These are phyloP conservation scores for Linanthus parryae DNA, from an alignment of 148 eudicot genomes.

Conservation along the genomic window DNA sequence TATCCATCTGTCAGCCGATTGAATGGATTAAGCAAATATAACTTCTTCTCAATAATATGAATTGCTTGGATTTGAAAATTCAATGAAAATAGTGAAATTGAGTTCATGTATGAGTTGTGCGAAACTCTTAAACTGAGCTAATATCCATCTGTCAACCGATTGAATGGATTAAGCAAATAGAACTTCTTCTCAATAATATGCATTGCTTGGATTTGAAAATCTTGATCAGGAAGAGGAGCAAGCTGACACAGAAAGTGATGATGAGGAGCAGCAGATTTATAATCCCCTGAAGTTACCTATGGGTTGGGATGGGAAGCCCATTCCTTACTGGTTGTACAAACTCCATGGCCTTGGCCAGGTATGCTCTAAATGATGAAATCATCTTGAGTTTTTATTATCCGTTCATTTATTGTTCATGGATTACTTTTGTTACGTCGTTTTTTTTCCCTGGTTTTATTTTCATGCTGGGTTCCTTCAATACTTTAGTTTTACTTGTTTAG, in stretches of 20 bases:
- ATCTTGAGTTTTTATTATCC: no score
- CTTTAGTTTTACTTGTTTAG: no score
- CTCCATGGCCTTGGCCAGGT: slow-evolving; percentile 99
- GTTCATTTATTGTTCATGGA: not conserved
- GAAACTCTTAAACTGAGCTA: no score
- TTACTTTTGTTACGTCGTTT: not conserved
- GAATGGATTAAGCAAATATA: not conserved
- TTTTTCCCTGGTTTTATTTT: not conserved
- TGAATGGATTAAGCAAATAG: not conserved
- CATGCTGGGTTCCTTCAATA: no score
- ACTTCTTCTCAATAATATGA: not conserved
- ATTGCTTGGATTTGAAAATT: slow-evolving; percentile 15
- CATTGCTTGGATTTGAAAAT: slow-evolving; percentile 15
- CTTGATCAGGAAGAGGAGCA: slow-evolving; percentile 71
- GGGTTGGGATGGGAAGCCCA: slow-evolving; percentile 99
- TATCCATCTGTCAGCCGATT: not conserved
- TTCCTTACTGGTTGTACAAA: slow-evolving; percentile 96
- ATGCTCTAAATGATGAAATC: slow-evolving; percentile 9
- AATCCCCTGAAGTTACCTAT: slow-evolving; percentile 96
- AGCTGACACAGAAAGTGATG: slow-evolving; percentile 91
- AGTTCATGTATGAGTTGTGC: no score
- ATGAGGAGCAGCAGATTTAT: slow-evolving; percentile 93
- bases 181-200: not conserved
- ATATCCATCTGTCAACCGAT: not conserved
- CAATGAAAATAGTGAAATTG: no score